Conservation (phyloP, 2,329 filamentous ascomycete genomes). For the Orbilia oligospora region DNA sequence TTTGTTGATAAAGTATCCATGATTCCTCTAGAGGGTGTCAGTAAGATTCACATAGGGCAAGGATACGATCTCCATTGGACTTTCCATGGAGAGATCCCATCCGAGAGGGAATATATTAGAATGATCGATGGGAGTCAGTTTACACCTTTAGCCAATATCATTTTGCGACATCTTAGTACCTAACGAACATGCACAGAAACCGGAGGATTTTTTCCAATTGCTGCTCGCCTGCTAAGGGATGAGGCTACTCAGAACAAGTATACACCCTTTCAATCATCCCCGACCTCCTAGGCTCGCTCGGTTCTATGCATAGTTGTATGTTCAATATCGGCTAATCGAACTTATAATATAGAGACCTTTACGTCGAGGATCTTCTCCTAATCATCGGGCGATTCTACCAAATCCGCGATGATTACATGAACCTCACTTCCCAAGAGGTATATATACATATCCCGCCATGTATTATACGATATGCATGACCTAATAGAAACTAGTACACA, state of each 20-base stretch:
- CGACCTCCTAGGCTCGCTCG: no score
- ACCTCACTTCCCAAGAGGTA: constrained; percentile 11
- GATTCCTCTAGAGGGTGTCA: constrained; percentile 16
- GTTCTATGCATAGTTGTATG: no score
- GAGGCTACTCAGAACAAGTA: constrained; percentile 6
- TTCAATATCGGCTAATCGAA: neutral
- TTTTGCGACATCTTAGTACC: neutral
- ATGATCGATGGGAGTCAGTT: constrained; percentile 24
- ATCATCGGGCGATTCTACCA: constrained; percentile 1
- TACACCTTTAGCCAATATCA: no score
- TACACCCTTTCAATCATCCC: no score
- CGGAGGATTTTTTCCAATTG: neutral
- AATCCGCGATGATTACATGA: constrained; percentile 14
- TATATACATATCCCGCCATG: neutral
- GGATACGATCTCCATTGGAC: constrained; percentile 36
- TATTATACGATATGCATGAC: neutral
- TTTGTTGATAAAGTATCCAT: neutral
- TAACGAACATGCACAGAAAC: constrained; percentile 9
- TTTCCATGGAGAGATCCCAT: constrained; percentile 17
- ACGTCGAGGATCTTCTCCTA: neutral
- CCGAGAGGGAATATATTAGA: constrained; percentile 18
- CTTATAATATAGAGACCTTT: neutral
- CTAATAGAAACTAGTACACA: neutral
- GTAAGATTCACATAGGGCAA: constrained; percentile 17
- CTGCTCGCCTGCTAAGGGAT: neutral